These are phyloP conservation scores for Sclerotinia glacialis DNA, from an alignment of 2,329 filamentous ascomycete species.

Conservation along the genomic window DNA sequence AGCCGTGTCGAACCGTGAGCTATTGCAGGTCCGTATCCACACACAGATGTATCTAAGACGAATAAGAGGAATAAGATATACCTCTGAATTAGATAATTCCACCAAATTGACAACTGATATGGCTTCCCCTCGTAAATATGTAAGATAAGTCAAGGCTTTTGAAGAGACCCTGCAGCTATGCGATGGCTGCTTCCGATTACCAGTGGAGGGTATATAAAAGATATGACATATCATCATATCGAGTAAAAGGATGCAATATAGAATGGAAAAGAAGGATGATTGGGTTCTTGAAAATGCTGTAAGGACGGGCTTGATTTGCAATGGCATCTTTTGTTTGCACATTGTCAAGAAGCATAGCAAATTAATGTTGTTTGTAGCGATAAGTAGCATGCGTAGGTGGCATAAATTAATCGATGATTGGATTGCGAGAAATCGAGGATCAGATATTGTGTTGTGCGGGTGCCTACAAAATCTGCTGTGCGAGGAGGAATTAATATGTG, in stretches of 20 bases:
- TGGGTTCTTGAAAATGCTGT: neutral
- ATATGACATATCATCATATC: neutral
- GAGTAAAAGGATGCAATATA: neutral
- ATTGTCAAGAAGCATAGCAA: neutral
- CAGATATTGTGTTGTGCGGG: neutral
- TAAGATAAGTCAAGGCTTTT: neutral
- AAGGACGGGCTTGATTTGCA: neutral
- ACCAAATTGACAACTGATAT: too few relatives aligned
- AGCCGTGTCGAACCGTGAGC: too few relatives aligned
- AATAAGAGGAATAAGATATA: neutral
- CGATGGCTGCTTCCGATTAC: neutral
- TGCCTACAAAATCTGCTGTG: neutral
- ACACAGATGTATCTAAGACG: neutral
- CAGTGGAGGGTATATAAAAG: neutral
- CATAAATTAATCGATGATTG: neutral
- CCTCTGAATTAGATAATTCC: too few relatives aligned
- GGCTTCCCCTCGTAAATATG: neutral
- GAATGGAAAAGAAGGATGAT: neutral
- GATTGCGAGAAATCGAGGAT: neutral
- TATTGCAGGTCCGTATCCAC: neutral
- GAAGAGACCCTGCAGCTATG: neutral
- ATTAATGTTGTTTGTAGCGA: neutral
- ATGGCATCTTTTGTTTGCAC: neutral
- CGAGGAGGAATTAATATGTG: neutral
- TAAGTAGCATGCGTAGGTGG: neutral